A percentile compares a stretch with the other conserved stretches of the same genome.
Evolutionary conservation across 2,329 filamentous ascomycete genomes (phyloP).

Genomic region (Diplodia mutila): DNA sequence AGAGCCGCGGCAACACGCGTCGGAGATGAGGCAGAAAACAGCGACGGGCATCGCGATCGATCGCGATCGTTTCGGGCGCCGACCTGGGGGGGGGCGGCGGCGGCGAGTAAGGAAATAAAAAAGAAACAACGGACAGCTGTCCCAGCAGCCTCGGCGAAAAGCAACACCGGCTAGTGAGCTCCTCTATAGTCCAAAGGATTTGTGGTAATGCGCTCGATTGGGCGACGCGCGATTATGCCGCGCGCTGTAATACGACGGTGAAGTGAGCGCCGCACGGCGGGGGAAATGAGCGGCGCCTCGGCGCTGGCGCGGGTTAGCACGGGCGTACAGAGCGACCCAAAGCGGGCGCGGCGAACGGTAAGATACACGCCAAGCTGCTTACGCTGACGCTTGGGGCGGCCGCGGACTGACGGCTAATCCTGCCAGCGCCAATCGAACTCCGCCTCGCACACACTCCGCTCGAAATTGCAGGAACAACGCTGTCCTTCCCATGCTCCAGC

Average conservation of each 20-base stretch:
- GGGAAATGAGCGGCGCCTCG: constrained; percentile 6
- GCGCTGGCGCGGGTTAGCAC: constrained; percentile 9
- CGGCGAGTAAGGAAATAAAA: constrained; percentile 1
- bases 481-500: constrained; percentile 2
- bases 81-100: too few species aligned
- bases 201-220: constrained; percentile 2
- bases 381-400: constrained; percentile 8
- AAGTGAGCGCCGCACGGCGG: constrained; percentile 14
- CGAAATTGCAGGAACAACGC: constrained; percentile 23
- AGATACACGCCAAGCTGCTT: constrained; percentile 17
- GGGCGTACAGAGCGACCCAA: constrained; percentile 5
- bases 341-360: constrained; percentile 7
- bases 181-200: constrained; percentile 7
- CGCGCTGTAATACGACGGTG: neutral
- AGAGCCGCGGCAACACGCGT: constrained; percentile 3
- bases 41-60: constrained; percentile 20
- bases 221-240: constrained; percentile 13
- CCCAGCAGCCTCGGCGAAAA: constrained; percentile 16
- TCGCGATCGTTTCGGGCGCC: constrained; percentile 15
- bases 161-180: constrained; percentile 8
- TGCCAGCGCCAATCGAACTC: constrained; percentile 15
- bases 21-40: constrained; percentile 17
- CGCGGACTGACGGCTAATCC: constrained; percentile 14
- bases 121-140: constrained; percentile 3
- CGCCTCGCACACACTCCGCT: constrained; percentile 13